Conservation (phyloP, 176 grass and related monocot species). For the Tillandsia leiboldiana region DNA sequence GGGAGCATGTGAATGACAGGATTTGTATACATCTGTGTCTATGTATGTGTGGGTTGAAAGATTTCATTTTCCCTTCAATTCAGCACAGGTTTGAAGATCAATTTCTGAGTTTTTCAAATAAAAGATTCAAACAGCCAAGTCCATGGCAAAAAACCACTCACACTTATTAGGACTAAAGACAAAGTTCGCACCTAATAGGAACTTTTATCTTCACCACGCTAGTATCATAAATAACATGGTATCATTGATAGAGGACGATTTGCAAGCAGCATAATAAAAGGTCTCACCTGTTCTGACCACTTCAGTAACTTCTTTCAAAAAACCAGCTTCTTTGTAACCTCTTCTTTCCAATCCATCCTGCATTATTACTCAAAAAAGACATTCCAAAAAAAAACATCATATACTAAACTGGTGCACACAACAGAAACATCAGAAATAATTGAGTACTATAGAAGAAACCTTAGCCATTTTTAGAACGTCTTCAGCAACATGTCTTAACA, state of each 20-base stretch:
- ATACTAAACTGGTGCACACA: not conserved
- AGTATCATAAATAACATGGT: too few species aligned
- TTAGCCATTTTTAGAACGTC: constrained; percentile 82
- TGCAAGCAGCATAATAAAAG: not conserved
- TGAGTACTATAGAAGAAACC: constrained; percentile 24
- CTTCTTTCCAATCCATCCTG: constrained; percentile 97
- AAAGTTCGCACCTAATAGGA: too few species aligned
- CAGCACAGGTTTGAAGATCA: too few species aligned
- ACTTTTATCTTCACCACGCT: too few species aligned
- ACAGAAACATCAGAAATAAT: not conserved
- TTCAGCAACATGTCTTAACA: constrained; percentile 77
- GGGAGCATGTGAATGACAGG: too few species aligned
- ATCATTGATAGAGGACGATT: not conserved
- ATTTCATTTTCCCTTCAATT: too few species aligned
- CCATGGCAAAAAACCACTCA: too few species aligned
- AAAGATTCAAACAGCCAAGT: too few species aligned
- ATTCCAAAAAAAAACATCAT: constrained; percentile 11
- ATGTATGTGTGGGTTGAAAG: too few species aligned
- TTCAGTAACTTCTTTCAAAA: constrained; percentile 72
- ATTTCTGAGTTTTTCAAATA: too few species aligned
- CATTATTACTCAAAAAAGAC: constrained; percentile 14
- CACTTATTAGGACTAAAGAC: too few species aligned
- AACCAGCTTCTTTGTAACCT: constrained; percentile 94
- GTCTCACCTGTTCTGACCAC: constrained; percentile 60
- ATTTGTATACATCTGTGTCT: too few species aligned